Percentiles rank a stretch among this genome's conserved stretches.
Conservation (phyloP, 495 filamentous ascomycete genomes). For the Penicillium dipodomyicola region DNA sequence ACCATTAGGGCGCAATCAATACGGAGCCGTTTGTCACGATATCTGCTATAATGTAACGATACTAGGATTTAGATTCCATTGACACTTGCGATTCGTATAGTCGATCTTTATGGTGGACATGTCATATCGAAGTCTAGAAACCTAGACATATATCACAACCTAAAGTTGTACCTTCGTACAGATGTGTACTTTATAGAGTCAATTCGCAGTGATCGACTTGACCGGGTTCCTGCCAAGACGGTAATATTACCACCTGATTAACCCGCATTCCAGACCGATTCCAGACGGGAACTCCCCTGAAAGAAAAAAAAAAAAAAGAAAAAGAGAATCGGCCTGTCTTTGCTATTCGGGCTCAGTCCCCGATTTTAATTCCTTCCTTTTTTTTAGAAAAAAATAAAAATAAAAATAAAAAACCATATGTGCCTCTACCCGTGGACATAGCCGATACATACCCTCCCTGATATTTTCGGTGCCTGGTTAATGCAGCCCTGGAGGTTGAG, state of each 20-base stretch:
- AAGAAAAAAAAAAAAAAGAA: slow-evolving; percentile 3
- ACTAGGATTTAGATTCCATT: neutral
- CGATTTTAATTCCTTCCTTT: neutral
- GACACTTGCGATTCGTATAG: neutral
- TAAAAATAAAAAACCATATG: neutral
- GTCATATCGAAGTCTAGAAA: neutral
- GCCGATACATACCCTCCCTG: neutral
- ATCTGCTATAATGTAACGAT: neutral
- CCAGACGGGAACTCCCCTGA: slow-evolving; percentile 21
- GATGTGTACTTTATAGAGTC: neutral
- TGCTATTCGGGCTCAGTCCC: neutral
- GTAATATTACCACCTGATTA: slow-evolving; percentile 29
- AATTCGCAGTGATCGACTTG: neutral
- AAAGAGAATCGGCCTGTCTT: neutral
- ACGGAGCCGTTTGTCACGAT: neutral
- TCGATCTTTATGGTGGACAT: neutral
- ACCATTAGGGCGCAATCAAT: slow-evolving; percentile 19
- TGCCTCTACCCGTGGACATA: neutral
- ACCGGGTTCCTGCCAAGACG: slow-evolving; percentile 18
- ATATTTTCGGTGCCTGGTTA: slow-evolving; percentile 1
- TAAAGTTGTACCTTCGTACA: neutral
- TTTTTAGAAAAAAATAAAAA: too few relatives aligned
- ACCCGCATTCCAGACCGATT: slow-evolving; percentile 31
- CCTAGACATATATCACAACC: neutral
- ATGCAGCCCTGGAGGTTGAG: slow-evolving; percentile 2